These are phyloP conservation scores for Boletellus sp. DNA, from an alignment of 768 basidiomycete genomes.

Conservation along the genomic window DNA sequence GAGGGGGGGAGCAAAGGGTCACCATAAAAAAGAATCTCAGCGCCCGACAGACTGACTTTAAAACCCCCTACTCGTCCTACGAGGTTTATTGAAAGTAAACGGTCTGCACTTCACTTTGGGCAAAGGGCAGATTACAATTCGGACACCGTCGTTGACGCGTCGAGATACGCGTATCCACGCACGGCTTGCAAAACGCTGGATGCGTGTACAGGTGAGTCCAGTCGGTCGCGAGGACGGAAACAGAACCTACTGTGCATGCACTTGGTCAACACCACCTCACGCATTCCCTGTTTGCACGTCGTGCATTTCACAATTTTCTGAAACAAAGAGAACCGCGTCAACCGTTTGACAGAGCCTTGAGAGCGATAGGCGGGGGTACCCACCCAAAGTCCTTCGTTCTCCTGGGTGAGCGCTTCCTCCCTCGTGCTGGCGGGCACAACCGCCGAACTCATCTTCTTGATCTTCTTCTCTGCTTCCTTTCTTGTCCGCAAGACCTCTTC, in stretches of 20 bases:
- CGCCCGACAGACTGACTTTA: neutral
- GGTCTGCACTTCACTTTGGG: slow-evolving; percentile 75
- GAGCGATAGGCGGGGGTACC: slow-evolving; percentile 9
- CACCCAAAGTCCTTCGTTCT: slow-evolving; percentile 61
- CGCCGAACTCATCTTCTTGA: slow-evolving; percentile 39
- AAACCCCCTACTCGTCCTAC: neutral
- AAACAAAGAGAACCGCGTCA: neutral
- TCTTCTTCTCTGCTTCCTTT: slow-evolving; percentile 52
- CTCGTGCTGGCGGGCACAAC: slow-evolving; percentile 29
- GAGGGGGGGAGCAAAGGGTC: neutral
- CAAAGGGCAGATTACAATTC: slow-evolving; percentile 78
- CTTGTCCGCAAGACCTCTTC: slow-evolving; percentile 47
- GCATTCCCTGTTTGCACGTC: slow-evolving; percentile 76
- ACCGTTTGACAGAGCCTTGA: neutral
- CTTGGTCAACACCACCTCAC: slow-evolving; percentile 77
- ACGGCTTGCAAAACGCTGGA: slow-evolving; percentile 79
- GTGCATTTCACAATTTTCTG: slow-evolving; percentile 81
- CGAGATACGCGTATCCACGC: slow-evolving; percentile 81
- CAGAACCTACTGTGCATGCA: slow-evolving; percentile 83
- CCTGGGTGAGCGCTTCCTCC: slow-evolving; percentile 39
- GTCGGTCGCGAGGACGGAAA: neutral
- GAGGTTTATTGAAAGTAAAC: slow-evolving; percentile 51
- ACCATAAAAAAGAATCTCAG: neutral
- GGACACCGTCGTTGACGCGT: slow-evolving; percentile 95
- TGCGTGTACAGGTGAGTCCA: neutral